phyloP scores from a whole-genome alignment of 306 rosid species.

The Cucurbita maxima region DNA sequence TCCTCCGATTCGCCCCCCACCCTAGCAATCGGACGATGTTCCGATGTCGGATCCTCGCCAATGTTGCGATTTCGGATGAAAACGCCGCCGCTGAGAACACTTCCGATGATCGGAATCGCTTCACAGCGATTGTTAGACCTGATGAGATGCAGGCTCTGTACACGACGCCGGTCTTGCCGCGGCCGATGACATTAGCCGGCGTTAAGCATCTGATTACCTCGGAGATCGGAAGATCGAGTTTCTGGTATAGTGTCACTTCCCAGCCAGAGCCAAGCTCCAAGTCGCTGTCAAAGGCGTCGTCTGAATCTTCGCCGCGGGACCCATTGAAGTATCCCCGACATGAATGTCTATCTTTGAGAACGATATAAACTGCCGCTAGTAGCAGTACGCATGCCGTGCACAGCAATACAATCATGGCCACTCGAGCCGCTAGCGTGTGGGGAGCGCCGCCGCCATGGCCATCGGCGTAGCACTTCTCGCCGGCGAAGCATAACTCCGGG shows the following conservation, averaged over 20 bases:
- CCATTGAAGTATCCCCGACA: conserved; percentile 12
- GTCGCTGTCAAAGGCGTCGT: conserved; percentile 38
- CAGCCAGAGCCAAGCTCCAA: conserved; percentile 71
- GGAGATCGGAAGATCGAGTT: conserved; percentile 60
- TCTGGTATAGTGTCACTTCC: conserved; percentile 89
- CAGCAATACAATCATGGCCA: conserved; percentile 61
- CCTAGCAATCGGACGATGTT: conserved; percentile 75
- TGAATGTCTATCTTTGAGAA: conserved; percentile 23
- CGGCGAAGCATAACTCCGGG: conserved; percentile 53
- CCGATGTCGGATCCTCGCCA: conserved; percentile 78
- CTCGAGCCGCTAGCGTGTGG: conserved; percentile 48
- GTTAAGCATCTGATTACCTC: conserved; percentile 52
- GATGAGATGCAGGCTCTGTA: conserved; percentile 33
- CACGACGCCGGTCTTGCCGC: conserved; percentile 82
- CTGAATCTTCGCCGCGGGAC: conserved; percentile 20
- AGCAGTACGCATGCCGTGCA: conserved; percentile 58
- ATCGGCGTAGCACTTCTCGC: conserved; percentile 25
- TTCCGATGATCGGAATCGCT: conserved; percentile 39
- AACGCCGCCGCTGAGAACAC: conserved; percentile 61
- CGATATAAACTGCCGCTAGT: conserved; percentile 59
- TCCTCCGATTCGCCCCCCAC: conserved; percentile 67
- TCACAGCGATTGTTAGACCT: conserved; percentile 50
- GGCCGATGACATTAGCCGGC: conserved; percentile 46
- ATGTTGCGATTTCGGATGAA: conserved; percentile 70
- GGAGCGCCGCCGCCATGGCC: neutral